Conservation (phyloP, 305 asterid genomes). For the Fraxinus albicans region DNA sequence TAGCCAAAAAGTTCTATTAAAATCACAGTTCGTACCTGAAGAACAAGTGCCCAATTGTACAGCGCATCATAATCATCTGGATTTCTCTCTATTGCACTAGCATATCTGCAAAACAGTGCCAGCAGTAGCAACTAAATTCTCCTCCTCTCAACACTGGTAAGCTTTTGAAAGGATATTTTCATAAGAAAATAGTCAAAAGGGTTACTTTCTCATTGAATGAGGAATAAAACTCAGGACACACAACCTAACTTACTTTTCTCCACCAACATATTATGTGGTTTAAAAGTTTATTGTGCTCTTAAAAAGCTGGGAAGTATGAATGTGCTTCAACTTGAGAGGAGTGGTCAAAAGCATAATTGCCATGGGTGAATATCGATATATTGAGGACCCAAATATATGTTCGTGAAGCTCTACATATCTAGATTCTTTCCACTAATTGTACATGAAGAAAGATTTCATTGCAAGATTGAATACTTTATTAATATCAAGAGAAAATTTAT, state of each 20-base stretch:
- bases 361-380: not conserved
- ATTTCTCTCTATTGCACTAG: constrained; percentile 85
- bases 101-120: constrained; percentile 62
- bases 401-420: not conserved
- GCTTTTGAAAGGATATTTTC: constrained; percentile 2
- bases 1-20: constrained; percentile 14
- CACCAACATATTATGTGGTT: not conserved
- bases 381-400: not conserved
- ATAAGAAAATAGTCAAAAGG: not conserved
- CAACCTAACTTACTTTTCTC: not conserved
- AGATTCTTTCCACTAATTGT: not conserved
- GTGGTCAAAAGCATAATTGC: not conserved
- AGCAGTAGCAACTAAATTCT: constrained; percentile 24
- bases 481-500: not conserved
- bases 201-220: not conserved
- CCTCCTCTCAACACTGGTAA: constrained; percentile 9
- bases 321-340: not conserved
- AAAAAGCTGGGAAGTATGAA: not conserved
- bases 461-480: not conserved
- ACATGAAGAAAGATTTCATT: not conserved
- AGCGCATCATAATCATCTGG: constrained; percentile 97
- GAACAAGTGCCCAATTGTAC: constrained; percentile 98
- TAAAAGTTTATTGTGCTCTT: not conserved
- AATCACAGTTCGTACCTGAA: constrained; percentile 64
- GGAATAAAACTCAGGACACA: not conserved